Conservation (phyloP, 371 early-diverging fungal genomes). For the Apophysomyces variabilis region DNA sequence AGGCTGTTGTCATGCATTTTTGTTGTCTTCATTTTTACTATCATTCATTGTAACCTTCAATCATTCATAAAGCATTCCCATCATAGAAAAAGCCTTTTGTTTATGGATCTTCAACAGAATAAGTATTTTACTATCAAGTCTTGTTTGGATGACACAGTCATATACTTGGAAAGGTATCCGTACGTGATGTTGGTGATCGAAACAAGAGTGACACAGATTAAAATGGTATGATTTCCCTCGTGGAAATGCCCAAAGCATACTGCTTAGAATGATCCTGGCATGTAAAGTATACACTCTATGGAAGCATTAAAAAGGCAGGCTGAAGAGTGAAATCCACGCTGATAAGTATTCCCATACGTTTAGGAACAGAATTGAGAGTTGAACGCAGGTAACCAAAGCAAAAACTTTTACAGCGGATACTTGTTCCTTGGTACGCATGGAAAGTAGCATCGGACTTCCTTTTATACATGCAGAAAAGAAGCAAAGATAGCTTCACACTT, state of each 20-base stretch:
- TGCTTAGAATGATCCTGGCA: not conserved
- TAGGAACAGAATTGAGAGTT: too few relatives aligned
- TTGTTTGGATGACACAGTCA: not conserved
- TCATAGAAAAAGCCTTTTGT: not conserved
- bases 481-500: too few relatives aligned
- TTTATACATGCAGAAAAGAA: too few relatives aligned
- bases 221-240: not conserved
- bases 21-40: not conserved
- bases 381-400: too few relatives aligned
- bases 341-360: not conserved
- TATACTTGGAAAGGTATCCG: constrained; percentile 10
- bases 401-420: too few relatives aligned
- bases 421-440: too few relatives aligned
- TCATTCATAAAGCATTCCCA: not conserved
- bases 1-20: not conserved
- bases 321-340: constrained; percentile 2
- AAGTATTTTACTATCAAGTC: too few relatives aligned
- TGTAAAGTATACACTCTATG: not conserved
- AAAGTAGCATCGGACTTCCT: too few relatives aligned
- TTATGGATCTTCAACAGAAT: too few relatives aligned
- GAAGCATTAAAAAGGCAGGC: constrained; percentile 5
- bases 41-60: constrained; percentile 5
- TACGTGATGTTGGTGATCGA: constrained; percentile 6
- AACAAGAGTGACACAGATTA: constrained; percentile 3
- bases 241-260: not conserved